phyloP scores from a whole-genome alignment of 1,284 basidiomycete species.

The Ceratobasidium papillatum region DNA sequence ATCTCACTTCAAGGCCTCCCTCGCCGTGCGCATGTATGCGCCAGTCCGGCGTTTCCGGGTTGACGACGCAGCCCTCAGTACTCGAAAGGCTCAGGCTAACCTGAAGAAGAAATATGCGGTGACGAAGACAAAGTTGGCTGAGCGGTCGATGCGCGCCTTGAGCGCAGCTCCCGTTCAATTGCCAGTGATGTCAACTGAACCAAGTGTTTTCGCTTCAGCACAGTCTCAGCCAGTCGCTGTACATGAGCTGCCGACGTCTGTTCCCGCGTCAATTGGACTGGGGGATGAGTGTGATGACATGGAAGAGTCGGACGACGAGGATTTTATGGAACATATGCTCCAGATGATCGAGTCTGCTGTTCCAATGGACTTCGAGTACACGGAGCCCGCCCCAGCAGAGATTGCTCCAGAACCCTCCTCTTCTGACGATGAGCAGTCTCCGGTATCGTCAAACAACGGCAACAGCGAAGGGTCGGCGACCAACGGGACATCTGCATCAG shows the following conservation, averaged over 20 bases:
- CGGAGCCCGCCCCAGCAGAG: neutral
- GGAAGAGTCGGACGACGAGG: neutral
- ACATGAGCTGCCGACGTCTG: neutral
- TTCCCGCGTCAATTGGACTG: neutral
- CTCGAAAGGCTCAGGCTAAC: neutral
- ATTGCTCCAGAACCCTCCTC: no score
- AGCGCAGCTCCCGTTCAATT: neutral
- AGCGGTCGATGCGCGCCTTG: conserved; percentile 13
- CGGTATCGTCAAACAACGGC: no score
- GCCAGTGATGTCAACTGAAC: neutral
- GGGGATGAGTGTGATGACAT: neutral
- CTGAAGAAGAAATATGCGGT: neutral
- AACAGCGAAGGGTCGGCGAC: no score
- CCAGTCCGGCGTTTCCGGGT: neutral
- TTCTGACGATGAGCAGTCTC: no score
- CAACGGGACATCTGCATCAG: no score
- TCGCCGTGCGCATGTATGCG: neutral
- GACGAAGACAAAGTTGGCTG: neutral
- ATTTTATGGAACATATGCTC: neutral
- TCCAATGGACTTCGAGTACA: neutral
- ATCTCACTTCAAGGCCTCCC: neutral
- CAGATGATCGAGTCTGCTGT: neutral
- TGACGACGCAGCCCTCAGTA: neutral
- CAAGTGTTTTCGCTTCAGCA: neutral
- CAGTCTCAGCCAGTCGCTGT: neutral